Base-by-base conservation (phyloP, 2,329 filamentous ascomycete genomes). In the Neonectria hederae region DNA sequence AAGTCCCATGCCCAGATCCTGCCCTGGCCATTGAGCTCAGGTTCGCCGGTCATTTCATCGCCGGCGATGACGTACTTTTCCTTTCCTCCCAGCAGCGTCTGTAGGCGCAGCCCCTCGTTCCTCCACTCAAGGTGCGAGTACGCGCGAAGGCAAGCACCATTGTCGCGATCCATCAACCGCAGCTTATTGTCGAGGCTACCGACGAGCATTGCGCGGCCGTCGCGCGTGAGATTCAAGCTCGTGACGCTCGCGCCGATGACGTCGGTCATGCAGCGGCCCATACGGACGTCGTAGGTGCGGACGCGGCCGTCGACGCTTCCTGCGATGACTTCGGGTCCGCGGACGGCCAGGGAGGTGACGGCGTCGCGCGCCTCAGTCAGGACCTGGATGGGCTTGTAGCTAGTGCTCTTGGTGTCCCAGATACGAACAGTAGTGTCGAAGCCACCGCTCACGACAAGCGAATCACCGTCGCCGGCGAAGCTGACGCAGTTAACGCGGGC, bases 231-330 rank as follows among this genome's bases (percentile, higher is more conserved):
- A 45, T 81, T 82, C 60, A 97, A 76, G 77, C 90, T 94, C 8
- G 93, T 97, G n/a, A 97, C 91, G 64, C 83, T 83, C 2, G 82
- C 85, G 57, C 87, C 87, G 55, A 96, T 81, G 1, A 93, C 88
- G 79, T 97, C 93, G 1, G 87, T 88, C 5, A 88, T 87, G 53
- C 89, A 84, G 56, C 83, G 83, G 0, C 94, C 94, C 84, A 88
- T 91, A 59, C 93, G 85, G 43, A 97, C 80, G 80, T 98, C 95
- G 80, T 98, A 97, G 64, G 85, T 85, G 58, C 95, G 83, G 1
- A 97, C 87, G 62, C 91, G 84, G 2, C 94, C 94, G 79, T 98
- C 95, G 61, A 97, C 92, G 76, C 92, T 94, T 0, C 91, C 93
- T 1, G 87, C 86, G 2, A 93, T 79, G 54, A 98, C 87, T 78